phyloP scores from a whole-genome alignment of 768 basidiomycete species.

The Suillus tomentosus region DNA sequence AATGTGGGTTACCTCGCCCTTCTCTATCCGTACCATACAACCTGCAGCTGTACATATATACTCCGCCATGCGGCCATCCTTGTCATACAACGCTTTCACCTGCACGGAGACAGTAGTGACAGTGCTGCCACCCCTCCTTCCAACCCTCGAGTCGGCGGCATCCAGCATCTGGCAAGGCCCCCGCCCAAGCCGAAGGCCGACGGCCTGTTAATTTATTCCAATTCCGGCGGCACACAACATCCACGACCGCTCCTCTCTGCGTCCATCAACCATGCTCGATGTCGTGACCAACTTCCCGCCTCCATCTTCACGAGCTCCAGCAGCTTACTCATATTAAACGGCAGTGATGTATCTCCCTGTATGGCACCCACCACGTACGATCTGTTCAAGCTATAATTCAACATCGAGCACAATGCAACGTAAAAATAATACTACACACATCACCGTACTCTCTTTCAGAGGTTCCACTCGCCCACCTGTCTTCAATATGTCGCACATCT shows the following conservation, averaged over 20 bases:
- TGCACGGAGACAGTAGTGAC: not conserved
- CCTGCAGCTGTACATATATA: not conserved
- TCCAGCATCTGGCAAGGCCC: not conserved
- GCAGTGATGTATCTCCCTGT: conserved; percentile 39
- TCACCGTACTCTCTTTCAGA: conserved; percentile 47
- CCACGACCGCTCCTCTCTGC: conserved; percentile 9
- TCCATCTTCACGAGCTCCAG: conserved; percentile 42
- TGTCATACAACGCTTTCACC: not conserved
- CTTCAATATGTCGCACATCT: conserved; percentile 42
- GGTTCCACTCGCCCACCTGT: conserved; percentile 37
- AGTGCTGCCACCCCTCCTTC: not conserved
- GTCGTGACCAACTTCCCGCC: conserved; percentile 42
- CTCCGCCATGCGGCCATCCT: not conserved
- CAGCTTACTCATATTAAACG: conserved; percentile 38
- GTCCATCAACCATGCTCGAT: conserved; percentile 39
- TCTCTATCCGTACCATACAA: not conserved
- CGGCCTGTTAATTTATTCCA: not conserved
- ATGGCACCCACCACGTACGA: conserved; percentile 46
- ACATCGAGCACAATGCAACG: not conserved
- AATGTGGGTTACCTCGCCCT: not conserved
- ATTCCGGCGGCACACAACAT: not conserved
- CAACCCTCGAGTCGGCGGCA: not conserved
- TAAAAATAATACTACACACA: conserved; percentile 33
- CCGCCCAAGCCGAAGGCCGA: not conserved
- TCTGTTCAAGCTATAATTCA: conserved; percentile 25